These are phyloP conservation scores for Coemansia sp. DNA, from an alignment of 192 early-diverging fungal species.

Conservation along the genomic window DNA sequence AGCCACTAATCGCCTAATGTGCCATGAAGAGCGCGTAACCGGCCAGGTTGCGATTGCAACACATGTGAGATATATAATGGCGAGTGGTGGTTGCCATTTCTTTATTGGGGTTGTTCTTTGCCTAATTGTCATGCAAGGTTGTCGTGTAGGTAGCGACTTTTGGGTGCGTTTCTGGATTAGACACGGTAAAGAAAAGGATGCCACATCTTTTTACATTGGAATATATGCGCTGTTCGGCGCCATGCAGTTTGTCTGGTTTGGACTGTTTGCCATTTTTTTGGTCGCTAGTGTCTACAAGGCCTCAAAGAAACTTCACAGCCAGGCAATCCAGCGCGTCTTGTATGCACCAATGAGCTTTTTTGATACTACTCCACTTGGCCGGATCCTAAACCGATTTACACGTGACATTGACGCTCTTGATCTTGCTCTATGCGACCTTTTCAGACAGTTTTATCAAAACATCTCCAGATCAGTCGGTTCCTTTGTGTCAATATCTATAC, in stretches of 20 bases:
- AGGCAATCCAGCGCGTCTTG: slow-evolving; percentile 76
- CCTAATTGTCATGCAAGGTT: slow-evolving; percentile 30
- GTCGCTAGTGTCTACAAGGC: slow-evolving; percentile 47
- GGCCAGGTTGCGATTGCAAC: slow-evolving; percentile 61
- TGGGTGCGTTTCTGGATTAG: slow-evolving; percentile 70
- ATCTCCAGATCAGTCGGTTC: slow-evolving; percentile 38
- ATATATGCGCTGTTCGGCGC: slow-evolving; percentile 71
- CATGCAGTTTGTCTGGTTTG: slow-evolving; percentile 57
- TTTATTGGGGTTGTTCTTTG: slow-evolving; percentile 27
- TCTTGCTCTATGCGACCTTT: slow-evolving; percentile 62
- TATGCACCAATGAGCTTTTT: slow-evolving; percentile 71
- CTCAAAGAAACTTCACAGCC: slow-evolving; percentile 61
- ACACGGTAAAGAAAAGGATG: slow-evolving; percentile 27
- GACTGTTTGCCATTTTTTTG: slow-evolving; percentile 25
- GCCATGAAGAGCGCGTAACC: slow-evolving; percentile 76
- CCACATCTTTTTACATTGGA: slow-evolving; percentile 57
- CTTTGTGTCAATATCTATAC: slow-evolving; percentile 48
- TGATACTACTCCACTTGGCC: slow-evolving; percentile 72
- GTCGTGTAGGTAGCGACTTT: slow-evolving; percentile 53
- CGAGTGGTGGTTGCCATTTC: slow-evolving; percentile 27
- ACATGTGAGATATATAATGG: slow-evolving; percentile 63
- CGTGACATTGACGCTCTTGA: slow-evolving; percentile 67
- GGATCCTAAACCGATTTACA: slow-evolving; percentile 75
- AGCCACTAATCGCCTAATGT: slow-evolving; percentile 62
- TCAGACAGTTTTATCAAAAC: slow-evolving; percentile 63